phyloP scores from a whole-genome alignment of 2,329 filamentous ascomycete species.

The Aureobasidium sp. region DNA sequence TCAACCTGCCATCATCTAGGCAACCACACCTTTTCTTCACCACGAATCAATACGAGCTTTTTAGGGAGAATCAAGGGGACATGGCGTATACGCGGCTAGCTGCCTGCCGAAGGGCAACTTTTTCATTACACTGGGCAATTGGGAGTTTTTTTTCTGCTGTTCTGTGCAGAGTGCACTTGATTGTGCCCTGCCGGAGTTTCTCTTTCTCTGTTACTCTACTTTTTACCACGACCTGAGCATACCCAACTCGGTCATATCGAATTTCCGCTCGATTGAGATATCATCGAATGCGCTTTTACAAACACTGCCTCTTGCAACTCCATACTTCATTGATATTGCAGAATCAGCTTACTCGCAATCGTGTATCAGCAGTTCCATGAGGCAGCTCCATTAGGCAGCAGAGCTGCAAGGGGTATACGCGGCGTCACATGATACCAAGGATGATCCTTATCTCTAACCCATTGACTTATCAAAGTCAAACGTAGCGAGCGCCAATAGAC shows the following conservation, averaged over 20 bases:
- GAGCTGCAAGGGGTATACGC: background rate
- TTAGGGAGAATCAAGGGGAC: conserved; percentile 14
- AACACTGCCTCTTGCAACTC: background rate
- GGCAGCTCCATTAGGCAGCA: background rate
- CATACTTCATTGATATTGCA: too few relatives aligned
- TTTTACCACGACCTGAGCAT: conserved; percentile 10
- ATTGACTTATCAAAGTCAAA: background rate
- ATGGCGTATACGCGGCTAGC: conserved; percentile 14
- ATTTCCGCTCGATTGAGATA: background rate
- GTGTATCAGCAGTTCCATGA: background rate
- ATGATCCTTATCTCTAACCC: background rate
- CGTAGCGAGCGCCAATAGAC: background rate
- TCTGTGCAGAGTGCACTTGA: background rate
- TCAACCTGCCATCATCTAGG: conserved; percentile 7
- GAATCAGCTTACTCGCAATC: background rate
- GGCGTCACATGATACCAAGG: conserved; percentile 7
- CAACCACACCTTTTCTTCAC: conserved; percentile 15
- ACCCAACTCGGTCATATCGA: conserved; percentile 10
- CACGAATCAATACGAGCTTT: conserved; percentile 17
- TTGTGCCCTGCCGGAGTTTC: background rate
- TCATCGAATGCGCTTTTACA: background rate
- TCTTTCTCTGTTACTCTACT: background rate
- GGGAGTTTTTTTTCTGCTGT: conserved; percentile 9
- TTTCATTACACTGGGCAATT: background rate
- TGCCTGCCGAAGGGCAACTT: background rate